Percentiles rank a stretch among this genome's conserved stretches.
phyloP scores from a whole-genome alignment of 306 rosid genomes.

The Styphnolobium japonicum region DNA sequence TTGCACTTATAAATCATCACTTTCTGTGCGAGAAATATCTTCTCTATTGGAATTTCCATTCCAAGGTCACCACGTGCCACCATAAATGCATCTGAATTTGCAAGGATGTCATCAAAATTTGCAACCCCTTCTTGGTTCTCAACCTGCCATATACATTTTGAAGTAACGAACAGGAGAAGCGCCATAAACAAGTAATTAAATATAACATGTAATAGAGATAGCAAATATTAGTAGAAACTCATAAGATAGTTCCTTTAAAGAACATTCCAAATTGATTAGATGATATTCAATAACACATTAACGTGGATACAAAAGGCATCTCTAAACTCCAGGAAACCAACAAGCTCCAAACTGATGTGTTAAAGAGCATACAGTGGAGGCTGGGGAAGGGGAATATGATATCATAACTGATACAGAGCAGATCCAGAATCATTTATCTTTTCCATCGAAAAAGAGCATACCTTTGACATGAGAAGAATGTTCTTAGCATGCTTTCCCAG shows the following conservation, averaged over 20 bases:
- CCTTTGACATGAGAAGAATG: slow-evolving; percentile 98
- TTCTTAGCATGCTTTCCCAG: slow-evolving; percentile 82
- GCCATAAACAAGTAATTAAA: slow-evolving; percentile 7
- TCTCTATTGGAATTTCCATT: slow-evolving; percentile 98
- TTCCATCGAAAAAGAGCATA: slow-evolving; percentile 24
- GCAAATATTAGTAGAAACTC: background rate
- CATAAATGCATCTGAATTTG: slow-evolving; percentile 96
- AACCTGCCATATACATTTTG: slow-evolving; percentile 55
- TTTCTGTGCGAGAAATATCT: slow-evolving; percentile 96
- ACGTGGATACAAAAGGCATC: background rate
- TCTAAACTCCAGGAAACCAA: background rate
- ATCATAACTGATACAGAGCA: background rate
- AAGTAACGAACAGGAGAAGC: background rate
- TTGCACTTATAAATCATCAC: slow-evolving; percentile 99
- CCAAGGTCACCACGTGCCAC: slow-evolving; percentile 99
- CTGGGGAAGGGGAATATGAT: background rate
- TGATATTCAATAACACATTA: slow-evolving; percentile 1
- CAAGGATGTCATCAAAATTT: slow-evolving; percentile 93
- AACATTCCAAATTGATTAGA: background rate
- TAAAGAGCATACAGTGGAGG: background rate
- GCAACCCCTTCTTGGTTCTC: slow-evolving; percentile 99
- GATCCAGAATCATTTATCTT: background rate
- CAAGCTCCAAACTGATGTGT: background rate
- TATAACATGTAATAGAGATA: background rate
- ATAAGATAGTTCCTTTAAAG: background rate